Conservation (phyloP, 805 yeast genomes). For the Candida maris region DNA sequence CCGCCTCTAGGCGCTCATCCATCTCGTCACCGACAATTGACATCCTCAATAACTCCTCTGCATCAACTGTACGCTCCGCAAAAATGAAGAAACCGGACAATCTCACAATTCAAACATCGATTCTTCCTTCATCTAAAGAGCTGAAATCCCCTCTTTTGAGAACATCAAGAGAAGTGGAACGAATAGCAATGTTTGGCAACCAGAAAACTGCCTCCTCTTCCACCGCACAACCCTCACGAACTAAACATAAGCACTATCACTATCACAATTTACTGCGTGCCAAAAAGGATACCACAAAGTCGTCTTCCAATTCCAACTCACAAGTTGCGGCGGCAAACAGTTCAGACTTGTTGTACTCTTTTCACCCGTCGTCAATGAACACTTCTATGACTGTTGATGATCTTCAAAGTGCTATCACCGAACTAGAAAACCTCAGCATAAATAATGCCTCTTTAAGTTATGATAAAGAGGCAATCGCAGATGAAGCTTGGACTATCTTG, state of each 20-base stretch:
- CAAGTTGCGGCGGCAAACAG: conserved; percentile 28
- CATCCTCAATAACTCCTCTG: conserved; percentile 3
- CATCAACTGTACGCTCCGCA: conserved; percentile 11
- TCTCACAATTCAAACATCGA: conserved; percentile 26
- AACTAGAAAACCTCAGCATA: conserved; percentile 27
- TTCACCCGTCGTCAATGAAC: conserved; percentile 27
- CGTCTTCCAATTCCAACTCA: conserved; percentile 39
- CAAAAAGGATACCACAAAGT: conserved; percentile 30
- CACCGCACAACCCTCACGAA: conserved; percentile 12
- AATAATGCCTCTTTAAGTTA: conserved; percentile 27
- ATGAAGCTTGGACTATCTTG: conserved; percentile 49
- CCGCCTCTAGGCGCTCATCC: conserved; percentile 2
- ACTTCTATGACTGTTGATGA: conserved; percentile 28
- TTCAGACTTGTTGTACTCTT: conserved; percentile 35
- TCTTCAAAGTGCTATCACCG: conserved; percentile 28
- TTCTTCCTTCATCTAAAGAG: conserved; percentile 25
- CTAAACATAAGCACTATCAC: conserved; percentile 28
- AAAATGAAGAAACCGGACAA: conserved; percentile 27
- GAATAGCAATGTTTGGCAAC: conserved; percentile 26
- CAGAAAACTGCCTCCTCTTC: conserved; percentile 5
- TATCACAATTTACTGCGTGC: conserved; percentile 27
- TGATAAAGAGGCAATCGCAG: conserved; percentile 40
- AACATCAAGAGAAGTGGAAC: conserved; percentile 30
- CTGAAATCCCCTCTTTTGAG: conserved; percentile 28
- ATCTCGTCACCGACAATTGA: conserved; percentile 10